phyloP scores from a whole-genome alignment of 768 basidiomycete species.

The Suillus brevipes region DNA sequence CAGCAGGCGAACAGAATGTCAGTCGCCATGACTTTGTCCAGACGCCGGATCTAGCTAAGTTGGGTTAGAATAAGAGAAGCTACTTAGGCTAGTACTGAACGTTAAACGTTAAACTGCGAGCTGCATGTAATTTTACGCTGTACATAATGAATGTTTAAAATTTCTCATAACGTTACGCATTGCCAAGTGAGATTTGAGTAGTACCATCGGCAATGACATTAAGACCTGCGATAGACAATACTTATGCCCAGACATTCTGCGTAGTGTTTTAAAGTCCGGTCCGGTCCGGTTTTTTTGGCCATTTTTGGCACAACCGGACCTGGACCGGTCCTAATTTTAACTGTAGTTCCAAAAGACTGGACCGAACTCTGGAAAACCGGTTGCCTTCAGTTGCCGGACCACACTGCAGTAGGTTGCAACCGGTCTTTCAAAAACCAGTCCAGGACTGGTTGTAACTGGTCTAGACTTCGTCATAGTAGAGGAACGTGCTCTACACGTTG shows the following conservation, averaged over 20 bases:
- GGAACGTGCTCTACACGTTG: not conserved
- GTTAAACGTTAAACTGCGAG: not conserved
- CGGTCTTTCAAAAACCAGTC: not conserved
- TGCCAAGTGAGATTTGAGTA: not conserved
- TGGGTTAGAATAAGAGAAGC: not conserved
- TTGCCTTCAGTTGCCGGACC: not conserved
- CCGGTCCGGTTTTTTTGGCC: too few species aligned
- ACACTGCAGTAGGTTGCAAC: not conserved
- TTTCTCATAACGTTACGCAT: not conserved
- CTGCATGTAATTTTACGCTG: not conserved
- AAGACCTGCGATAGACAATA: not conserved
- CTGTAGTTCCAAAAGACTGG: not conserved
- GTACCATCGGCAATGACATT: not conserved
- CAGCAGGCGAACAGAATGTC: not conserved
- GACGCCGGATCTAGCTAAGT: not conserved
- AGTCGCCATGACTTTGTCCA: not conserved
- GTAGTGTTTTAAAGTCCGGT: not conserved
- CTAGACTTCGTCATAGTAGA: not conserved
- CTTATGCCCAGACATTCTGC: not conserved
- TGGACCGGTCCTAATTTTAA: not conserved
- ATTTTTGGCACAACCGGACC: not conserved
- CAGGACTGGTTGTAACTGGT: slow-evolving; percentile 1
- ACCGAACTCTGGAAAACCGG: not conserved
- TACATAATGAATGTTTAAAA: not conserved
- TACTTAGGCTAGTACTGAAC: not conserved